Evolutionary conservation across 164 flowering plant species (phyloP).

Genomic region (Annona cherimola): DNA sequence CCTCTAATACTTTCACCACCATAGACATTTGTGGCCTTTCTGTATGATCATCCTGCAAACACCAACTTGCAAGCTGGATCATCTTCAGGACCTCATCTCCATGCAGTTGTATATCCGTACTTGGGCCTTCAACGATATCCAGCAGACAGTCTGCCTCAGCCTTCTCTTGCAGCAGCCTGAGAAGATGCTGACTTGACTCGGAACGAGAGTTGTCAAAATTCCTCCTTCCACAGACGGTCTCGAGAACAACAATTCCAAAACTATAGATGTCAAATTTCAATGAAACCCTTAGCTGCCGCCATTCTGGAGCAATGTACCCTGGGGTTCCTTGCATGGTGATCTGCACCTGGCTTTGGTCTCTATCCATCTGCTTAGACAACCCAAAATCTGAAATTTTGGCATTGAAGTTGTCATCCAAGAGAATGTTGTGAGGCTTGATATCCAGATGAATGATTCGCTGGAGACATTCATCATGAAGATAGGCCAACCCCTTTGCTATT

Average conservation of each 20-base stretch:
- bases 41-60: conserved; percentile 13
- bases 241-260: too few relatives aligned
- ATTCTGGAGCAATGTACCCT: too few relatives aligned
- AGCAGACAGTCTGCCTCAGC: conserved; percentile 8
- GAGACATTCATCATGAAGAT: conserved; percentile 13
- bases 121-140: conserved; percentile 6
- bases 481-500: conserved; percentile 4
- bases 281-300: too few relatives aligned
- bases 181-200: conserved; percentile 4
- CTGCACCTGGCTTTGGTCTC: too few relatives aligned
- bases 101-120: conserved; percentile 4
- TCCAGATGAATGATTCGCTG: conserved; percentile 10
- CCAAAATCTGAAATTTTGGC: too few relatives aligned
- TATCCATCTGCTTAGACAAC: too few relatives aligned
- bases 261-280: too few relatives aligned
- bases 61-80: conserved; percentile 18
- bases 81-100: conserved; percentile 16
- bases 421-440: conserved; percentile 12
- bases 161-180: conserved; percentile 9
- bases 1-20: conserved; percentile 26
- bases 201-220: conserved; percentile 13
- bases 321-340: too few relatives aligned
- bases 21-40: conserved; percentile 21
- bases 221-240: too few relatives aligned
- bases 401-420: conserved; percentile 14